Evolutionary conservation across 2,329 filamentous ascomycete species (phyloP), one percentile per base, ranked within the genome.

Genomic region (Rhynchosporium agropyri): DNA sequence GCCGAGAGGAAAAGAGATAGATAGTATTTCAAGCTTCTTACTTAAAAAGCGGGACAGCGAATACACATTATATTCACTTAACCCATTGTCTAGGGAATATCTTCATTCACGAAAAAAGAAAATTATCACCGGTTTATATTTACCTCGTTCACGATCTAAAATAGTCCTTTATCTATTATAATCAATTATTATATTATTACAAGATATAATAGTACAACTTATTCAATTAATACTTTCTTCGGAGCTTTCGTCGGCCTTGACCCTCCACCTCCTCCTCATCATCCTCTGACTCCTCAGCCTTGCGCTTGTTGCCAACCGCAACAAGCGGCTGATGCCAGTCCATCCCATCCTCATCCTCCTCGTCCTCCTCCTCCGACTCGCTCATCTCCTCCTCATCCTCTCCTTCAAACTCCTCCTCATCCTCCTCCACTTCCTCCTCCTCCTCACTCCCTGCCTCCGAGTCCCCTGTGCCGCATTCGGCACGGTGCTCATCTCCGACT

Each of bases 1-100:
- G 20, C 20, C 20, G 20, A 20, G 20, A 20, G 20, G 20, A 20
- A 20, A 20, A 20, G 20, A 20, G 20, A 20, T 20, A 20, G 20
- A 20, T 20, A 20, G 20, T 20, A 1, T 20, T 20, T 20, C 20
- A 20, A 20, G 1, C 20, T 20, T 20, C 20, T 20, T 20, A 20
- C 20, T 20, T 20, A 20, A 20, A 20, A 20, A 1, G 20, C 20
- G 20, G 20, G 20, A 20, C 1, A 20, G 20, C 20, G 20, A 20
- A 20, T 20, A 20, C 20, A 20, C 20, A 20, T 20, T 20, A 20
- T 20, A 20, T 20, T 20, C 20, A 20, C 20, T 20, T 20, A 20
- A 1, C 86, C 85, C 2, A 73, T 81, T 20, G 78, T 20, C 20
- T 1, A 20, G 20, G 20, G 20, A 20, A 20, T 1, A 1, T 20